Percentiles rank a stretch among this genome's conserved stretches.
Conservation (phyloP, 1,284 basidiomycete species). For the Coniferiporia weirii region DNA sequence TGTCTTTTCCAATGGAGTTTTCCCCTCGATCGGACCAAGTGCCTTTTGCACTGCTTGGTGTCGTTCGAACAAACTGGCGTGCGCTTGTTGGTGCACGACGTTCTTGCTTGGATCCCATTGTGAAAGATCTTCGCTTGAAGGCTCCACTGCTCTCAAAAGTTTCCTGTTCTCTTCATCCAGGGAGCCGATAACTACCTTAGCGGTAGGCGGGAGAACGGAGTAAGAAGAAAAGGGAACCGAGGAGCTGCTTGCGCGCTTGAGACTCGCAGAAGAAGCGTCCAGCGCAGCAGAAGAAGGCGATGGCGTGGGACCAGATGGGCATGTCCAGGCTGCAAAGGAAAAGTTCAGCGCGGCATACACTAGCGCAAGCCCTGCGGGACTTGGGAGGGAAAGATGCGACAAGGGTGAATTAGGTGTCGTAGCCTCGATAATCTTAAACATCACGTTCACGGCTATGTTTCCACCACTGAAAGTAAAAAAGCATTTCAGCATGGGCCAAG, state of each 20-base stretch:
- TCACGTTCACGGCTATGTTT: conserved; percentile 75
- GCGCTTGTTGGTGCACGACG: conserved; percentile 14
- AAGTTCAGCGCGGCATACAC: conserved; percentile 87
- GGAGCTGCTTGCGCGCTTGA: conserved; percentile 2
- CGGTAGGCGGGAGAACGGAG: conserved; percentile 2
- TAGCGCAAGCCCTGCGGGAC: conserved; percentile 79
- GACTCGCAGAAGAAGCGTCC: conserved; percentile 14
- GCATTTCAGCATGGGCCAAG: neutral
- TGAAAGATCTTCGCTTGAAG: neutral
- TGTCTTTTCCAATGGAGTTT: conserved; percentile 2
- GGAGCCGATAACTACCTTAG: conserved; percentile 11
- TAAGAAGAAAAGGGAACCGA: conserved; percentile 1
- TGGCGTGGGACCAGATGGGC: conserved; percentile 63
- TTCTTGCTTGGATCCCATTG: conserved; percentile 6
- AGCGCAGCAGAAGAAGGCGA: conserved; percentile 17
- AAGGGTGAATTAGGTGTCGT: conserved; percentile 37
- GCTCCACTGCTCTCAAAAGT: neutral
- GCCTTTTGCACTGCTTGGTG: conserved; percentile 9
- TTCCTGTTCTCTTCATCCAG: neutral
- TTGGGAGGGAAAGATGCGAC: conserved; percentile 38
- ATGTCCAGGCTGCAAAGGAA: conserved; percentile 98
- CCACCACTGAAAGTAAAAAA: conserved; percentile 57
- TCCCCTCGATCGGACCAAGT: conserved; percentile 2
- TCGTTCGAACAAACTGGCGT: conserved; percentile 15
- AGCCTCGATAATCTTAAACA: conserved; percentile 79